Conservation (phyloP, 2,329 filamentous ascomycete genomes). For the Aspergillus pseudonomiae region DNA sequence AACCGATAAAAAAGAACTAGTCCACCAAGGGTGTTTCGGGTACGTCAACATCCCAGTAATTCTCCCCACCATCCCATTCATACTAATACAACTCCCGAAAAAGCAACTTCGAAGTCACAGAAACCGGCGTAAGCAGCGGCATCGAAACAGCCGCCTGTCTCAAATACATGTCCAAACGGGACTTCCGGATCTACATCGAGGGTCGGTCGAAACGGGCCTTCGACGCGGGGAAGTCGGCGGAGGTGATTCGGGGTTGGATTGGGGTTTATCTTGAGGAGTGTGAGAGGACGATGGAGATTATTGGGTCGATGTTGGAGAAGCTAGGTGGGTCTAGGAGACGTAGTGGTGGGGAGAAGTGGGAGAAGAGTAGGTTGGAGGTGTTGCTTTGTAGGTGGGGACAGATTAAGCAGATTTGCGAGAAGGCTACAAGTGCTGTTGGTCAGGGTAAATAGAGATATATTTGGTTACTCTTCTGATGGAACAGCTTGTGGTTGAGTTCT, state of each 20-base stretch:
- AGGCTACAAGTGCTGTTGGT: slow-evolving; percentile 15
- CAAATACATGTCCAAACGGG: slow-evolving; percentile 31
- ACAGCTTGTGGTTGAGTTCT: not conserved
- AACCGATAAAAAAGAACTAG: slow-evolving; percentile 27
- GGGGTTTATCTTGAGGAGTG: slow-evolving; percentile 31
- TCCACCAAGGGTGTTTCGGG: slow-evolving; percentile 30
- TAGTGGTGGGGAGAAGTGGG: slow-evolving; percentile 6
- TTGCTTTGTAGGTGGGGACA: slow-evolving; percentile 37
- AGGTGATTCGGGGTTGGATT: slow-evolving; percentile 32
- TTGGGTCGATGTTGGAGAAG: slow-evolving; percentile 10
- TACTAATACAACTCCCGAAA: not conserved
- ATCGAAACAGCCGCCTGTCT: slow-evolving; percentile 35
- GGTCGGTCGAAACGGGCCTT: slow-evolving; percentile 24
- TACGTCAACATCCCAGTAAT: slow-evolving; percentile 11
- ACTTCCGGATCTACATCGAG: slow-evolving; percentile 34
- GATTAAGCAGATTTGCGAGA: slow-evolving; percentile 32
- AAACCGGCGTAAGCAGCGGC: slow-evolving; percentile 29
- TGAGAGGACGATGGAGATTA: slow-evolving; percentile 16
- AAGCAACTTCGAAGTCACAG: slow-evolving; percentile 37
- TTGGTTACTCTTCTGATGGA: not conserved
- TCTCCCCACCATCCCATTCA: not conserved
- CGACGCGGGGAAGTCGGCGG: slow-evolving; percentile 24
- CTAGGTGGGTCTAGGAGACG: not conserved
- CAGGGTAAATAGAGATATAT: not conserved
- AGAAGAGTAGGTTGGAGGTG: slow-evolving; percentile 19